Evolutionary conservation across 441 rosid species (phyloP).

Genomic region (Bocquillonia castaneifolia): DNA sequence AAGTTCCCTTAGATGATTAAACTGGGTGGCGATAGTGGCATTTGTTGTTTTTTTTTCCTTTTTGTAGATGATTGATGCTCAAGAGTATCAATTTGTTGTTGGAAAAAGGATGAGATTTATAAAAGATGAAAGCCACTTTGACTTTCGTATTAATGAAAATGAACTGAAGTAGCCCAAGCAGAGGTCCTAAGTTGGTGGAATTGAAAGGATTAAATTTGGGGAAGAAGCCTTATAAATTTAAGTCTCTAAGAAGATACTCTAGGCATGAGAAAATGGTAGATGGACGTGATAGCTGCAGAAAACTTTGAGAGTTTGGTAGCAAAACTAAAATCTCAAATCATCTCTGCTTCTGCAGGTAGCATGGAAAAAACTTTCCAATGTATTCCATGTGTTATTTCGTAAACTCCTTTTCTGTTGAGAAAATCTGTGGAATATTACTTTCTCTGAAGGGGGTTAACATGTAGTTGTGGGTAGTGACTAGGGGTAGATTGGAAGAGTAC

Average conservation of each 20-base stretch:
- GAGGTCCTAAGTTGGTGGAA: not conserved
- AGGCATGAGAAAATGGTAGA: not conserved
- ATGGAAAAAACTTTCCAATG: not conserved
- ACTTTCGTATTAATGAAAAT: not conserved
- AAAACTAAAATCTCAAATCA: not conserved
- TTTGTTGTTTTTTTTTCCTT: not conserved
- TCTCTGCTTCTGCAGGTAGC: conserved; percentile 1
- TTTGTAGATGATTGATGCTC: not conserved
- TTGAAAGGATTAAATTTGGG: not conserved
- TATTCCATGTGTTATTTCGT: too few species aligned
- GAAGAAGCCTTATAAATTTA: conserved; percentile 3
- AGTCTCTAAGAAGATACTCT: not conserved
- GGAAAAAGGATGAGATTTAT: not conserved
- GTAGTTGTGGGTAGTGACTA: not conserved
- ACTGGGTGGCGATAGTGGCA: not conserved
- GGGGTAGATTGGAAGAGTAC: not conserved
- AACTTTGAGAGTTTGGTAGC: not conserved
- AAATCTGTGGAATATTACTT: not conserved
- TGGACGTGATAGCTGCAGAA: not conserved
- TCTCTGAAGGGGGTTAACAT: not conserved
- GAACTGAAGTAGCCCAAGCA: not conserved
- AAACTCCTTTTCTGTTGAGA: not conserved
- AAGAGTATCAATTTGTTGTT: not conserved
- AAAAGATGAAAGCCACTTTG: not conserved
- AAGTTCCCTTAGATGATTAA: not conserved